Evolutionary conservation across 208 protist genomes (phyloP).

Genomic region (Trypanosoma vivax): DNA sequence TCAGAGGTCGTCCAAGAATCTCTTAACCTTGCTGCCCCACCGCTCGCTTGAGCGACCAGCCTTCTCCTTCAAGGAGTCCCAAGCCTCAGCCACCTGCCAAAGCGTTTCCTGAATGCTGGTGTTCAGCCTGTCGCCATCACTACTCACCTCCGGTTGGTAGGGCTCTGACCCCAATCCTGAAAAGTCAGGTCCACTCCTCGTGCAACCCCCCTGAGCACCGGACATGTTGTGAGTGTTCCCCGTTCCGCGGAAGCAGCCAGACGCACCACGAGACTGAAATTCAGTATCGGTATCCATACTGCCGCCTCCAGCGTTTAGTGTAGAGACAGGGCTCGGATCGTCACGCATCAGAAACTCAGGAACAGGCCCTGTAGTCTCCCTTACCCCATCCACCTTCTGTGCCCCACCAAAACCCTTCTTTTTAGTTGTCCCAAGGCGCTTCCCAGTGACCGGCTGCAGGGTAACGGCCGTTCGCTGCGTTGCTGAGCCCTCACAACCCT

Average conservation of each 20-base stretch:
- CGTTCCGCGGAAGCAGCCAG: conserved; percentile 13
- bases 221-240: conserved; percentile 12
- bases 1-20: conserved; percentile 62
- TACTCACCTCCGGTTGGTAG: conserved; percentile 13
- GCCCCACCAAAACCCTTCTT: conserved; percentile 54
- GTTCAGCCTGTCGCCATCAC: conserved; percentile 1
- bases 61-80: conserved; percentile 42
- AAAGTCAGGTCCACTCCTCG: conserved; percentile 50
- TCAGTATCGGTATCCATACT: not conserved
- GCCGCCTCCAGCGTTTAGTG: not conserved
- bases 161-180: conserved; percentile 49
- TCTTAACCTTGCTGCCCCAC: conserved; percentile 46
- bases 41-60: conserved; percentile 28
- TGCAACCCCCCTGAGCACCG: not conserved
- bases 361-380: conserved; percentile 47
- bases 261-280: not conserved
- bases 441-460: conserved; percentile 11
- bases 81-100: conserved; percentile 50
- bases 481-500: conserved; percentile 21
- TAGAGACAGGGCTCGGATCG: conserved; percentile 2
- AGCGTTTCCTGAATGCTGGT: conserved; percentile 29
- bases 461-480: conserved; percentile 19
- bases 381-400: conserved; percentile 37
- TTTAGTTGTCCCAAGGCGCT: conserved; percentile 23
- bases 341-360: conserved; percentile 55